Base-by-base conservation (phyloP, 176 grass and related monocot species). In the Rhynchospora tenuis region DNA sequence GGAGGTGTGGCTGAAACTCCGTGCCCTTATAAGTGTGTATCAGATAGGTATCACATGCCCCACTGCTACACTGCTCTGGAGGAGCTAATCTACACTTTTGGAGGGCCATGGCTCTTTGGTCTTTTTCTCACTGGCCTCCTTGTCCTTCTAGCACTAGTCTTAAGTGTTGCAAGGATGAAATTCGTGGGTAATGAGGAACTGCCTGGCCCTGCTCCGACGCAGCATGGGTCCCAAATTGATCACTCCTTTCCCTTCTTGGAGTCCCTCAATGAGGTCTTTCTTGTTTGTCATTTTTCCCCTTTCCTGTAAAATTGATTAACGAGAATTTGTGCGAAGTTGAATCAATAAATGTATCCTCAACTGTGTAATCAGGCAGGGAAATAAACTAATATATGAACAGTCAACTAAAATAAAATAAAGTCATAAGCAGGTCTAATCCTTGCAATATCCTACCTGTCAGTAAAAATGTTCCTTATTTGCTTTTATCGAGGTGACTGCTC, bases 231-330 rank as follows among this genome's bases (percentile, higher is more conserved):
- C 44, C 97, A 99, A 64, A 96, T 99, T 83, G 97, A 99, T 63
- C 91, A 99, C 82, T 99, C 97, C n/a, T 96, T 99, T 66, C 97
- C 97, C 84, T 99, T 96, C 77, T 91, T 99, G n/a, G 97, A 99
- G 73, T 99, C 97, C 79, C 81, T 99, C 64, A 99, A 96, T 88
- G 97, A 99, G 97, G 97, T 98, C 27, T 17, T 88, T 20, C 27
- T 88, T 83, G 9, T 74, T 31, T 84, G 87, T 23, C 0, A 0
- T 55, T 28, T n/a, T 82, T 55, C 71, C 48, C 55, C 67, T 42
- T 45, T 33, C 28, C 59, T 63, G 56, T 12, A 85, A 38, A 38
- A 4, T 38, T 4, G 2, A 38, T 4, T 38, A 4, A 38, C 5
- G 9, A 26, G 8, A 43, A 64, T 81, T 26, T 64, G 17, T 63